Base-by-base conservation (phyloP, 805 yeast species). In the Ogataea haglerorum region DNA sequence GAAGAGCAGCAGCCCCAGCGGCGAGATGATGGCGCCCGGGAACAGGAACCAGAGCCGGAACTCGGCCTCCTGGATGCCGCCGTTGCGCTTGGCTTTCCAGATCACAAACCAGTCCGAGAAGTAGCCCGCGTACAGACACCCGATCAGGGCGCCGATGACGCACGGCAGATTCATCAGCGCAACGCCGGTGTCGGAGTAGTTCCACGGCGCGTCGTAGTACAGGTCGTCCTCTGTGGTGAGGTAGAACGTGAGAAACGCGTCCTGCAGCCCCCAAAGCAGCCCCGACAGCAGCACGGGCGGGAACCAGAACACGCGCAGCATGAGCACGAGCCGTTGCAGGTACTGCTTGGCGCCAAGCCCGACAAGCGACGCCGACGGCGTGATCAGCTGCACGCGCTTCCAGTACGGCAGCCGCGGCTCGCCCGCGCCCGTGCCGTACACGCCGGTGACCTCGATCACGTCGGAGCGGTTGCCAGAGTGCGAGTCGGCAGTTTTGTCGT, bases 251-350 rank as follows among this genome's bases (percentile, higher is more conserved):
- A 84, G 69, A 55, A 82, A 80, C 0, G 88, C 85, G 56, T 82
- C 88, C 58, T 84, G 91, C 43, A 79, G 68, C 32, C 91, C 91
- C 91, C 91, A 85, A 48, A 83, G 76, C n/a, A 80, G 45, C 36
- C 87, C 86, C 2, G 85, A 77, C 17, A 77, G 64, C 52, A 81
- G 63, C 10, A 78, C 81, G 2, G 85, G 83, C 2, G 86, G 86
- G 55, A 78, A 78, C 48, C 64, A 65, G 48, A 80, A 77, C 56
- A 80, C 81, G 48, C 77, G 69, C 46, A 78, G 59, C 58, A 75
- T 74, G 45, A 70, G 53, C 12, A 61, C 41, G 21, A 84, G 62
- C 36, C 82, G 74, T 41, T 67, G 58, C 48, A 74, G 49, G 56
- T 84, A 84, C 56, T 84, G 90, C 54, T 73, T 76, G 61, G 82